Base-by-base conservation (phyloP, 495 filamentous ascomycete genomes). In the Aspergillus homomorphus region DNA sequence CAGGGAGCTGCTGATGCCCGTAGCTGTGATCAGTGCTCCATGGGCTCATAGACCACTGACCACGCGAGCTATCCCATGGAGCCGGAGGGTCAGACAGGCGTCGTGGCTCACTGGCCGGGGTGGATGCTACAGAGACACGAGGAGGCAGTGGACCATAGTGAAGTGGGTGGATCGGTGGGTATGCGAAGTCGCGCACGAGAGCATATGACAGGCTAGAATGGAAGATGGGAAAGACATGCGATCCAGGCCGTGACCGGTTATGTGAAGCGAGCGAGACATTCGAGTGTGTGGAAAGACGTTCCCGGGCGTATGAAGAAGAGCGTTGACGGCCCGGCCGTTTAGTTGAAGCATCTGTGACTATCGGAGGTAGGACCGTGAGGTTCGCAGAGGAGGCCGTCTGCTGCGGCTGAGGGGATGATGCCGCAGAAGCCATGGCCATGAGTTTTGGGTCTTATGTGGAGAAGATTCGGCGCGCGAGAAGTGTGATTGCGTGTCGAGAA, bases 131-230 rank as follows among this genome's bases (percentile, higher is more conserved):
- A 10, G 91, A 95, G n/a, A 83, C 73, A 62, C 89, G 86, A n/a
- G 84, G 82, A 1, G 90, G 88, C 15, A 74, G 67, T 24, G 94
- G 92, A 22, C 94, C 94, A 78, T 98, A 97, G 79, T 97, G 93
- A 64, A 96, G 76, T 15, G 90, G 92, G 67, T 98, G 90, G 19
- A 79, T 79, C 15, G 82, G 62, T 6, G 90, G 86, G 65, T 98
- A 99, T 45, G 95, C 94, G 73, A 98, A 99, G 77, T 99, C 94
- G 62, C 95, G 89, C 30, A 99, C 92, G 8, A 88, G 80, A 48
- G 93, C 83, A 67, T 97, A 97, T 8, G 89, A 73, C n/a, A 97
- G 82, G 67, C 87, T 93, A 42, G 93, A 91, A 66, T 90, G 88
- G 75, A 92, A 96, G 62, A 88, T 70, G 2, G 92, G 88, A 60